These are phyloP conservation scores for Coemansia sp. DNA, from an alignment of 192 early-diverging fungal genomes.

Conservation along the genomic window DNA sequence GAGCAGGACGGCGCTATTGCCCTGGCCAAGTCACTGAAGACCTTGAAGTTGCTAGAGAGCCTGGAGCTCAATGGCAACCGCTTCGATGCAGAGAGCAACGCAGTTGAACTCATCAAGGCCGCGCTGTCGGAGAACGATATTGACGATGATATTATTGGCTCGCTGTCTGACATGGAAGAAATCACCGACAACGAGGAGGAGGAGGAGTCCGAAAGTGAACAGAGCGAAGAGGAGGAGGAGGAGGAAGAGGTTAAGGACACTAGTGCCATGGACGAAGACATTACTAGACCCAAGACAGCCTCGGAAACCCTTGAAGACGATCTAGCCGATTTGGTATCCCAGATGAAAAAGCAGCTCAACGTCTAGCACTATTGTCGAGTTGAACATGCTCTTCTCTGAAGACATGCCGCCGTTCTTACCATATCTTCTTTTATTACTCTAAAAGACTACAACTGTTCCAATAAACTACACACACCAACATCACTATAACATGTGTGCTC, in stretches of 20 bases:
- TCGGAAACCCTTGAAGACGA: slow-evolving; percentile 30
- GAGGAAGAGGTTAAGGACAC: slow-evolving; percentile 13
- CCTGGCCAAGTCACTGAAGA: slow-evolving; percentile 66
- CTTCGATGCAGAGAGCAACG: slow-evolving; percentile 78
- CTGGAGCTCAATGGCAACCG: slow-evolving; percentile 92
- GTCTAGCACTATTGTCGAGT: slow-evolving; percentile 12
- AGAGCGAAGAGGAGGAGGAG: slow-evolving; percentile 45
- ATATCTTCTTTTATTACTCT: not conserved
- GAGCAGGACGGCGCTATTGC: slow-evolving; percentile 66
- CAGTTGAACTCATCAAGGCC: slow-evolving; percentile 70
- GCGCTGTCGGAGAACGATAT: slow-evolving; percentile 67
- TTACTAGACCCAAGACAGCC: slow-evolving; percentile 30
- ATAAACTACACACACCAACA: not conserved
- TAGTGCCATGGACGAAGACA: slow-evolving; percentile 8
- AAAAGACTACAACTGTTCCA: not conserved
- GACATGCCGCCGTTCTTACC: not conserved
- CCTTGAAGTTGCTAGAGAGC: slow-evolving; percentile 60
- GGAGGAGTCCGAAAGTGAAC: slow-evolving; percentile 57
- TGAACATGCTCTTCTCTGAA: not conserved
- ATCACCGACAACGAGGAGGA: slow-evolving; percentile 64
- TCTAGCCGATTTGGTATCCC: slow-evolving; percentile 42
- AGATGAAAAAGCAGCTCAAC: slow-evolving; percentile 50
- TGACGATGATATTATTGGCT: slow-evolving; percentile 78
- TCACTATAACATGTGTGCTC: not conserved
- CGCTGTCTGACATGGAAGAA: slow-evolving; percentile 96